Evolutionary conservation across 345 rosid genomes (phyloP).

Genomic region (Pugionium cornutum): DNA sequence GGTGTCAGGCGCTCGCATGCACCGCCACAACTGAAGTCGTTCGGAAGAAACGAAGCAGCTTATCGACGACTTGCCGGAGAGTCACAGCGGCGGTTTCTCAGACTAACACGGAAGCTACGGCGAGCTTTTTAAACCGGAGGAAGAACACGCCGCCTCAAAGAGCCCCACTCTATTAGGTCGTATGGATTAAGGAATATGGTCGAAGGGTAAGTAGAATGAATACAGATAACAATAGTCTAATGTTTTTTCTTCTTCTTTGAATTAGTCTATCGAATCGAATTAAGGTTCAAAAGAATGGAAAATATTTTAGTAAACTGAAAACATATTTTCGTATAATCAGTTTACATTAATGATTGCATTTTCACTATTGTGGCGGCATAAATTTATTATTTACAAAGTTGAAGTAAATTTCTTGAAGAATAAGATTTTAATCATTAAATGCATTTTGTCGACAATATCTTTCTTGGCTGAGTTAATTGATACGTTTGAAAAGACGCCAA

Average conservation of each 20-base stretch:
- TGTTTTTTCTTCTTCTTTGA: conserved; percentile 4
- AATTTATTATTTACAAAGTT: conserved; percentile 23
- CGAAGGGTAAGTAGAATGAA: conserved; percentile 30
- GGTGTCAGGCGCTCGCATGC: conserved; percentile 55
- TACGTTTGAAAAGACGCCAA: background rate
- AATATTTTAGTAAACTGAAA: background rate
- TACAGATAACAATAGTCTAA: conserved; percentile 32
- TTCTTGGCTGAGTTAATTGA: conserved; percentile 30
- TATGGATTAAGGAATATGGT: background rate
- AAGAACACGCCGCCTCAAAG: conserved; percentile 81
- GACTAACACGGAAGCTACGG: conserved; percentile 50
- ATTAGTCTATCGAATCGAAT: background rate
- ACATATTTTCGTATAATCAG: conserved; percentile 15
- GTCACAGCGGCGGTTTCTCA: conserved; percentile 41
- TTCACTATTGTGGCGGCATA: background rate
- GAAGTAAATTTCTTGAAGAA: conserved; percentile 19
- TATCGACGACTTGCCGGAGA: conserved; percentile 48
- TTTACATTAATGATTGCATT: conserved; percentile 21
- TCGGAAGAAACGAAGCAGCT: conserved; percentile 82
- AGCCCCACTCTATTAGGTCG: conserved; percentile 73
- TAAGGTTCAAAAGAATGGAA: background rate
- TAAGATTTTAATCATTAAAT: conserved; percentile 23
- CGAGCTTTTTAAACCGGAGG: conserved; percentile 57
- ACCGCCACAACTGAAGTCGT: conserved; percentile 71
- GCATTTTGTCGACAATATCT: conserved; percentile 30